These are phyloP conservation scores for Rhizopogon vinicolor DNA, from an alignment of 768 basidiomycete genomes.

Conservation along the genomic window DNA sequence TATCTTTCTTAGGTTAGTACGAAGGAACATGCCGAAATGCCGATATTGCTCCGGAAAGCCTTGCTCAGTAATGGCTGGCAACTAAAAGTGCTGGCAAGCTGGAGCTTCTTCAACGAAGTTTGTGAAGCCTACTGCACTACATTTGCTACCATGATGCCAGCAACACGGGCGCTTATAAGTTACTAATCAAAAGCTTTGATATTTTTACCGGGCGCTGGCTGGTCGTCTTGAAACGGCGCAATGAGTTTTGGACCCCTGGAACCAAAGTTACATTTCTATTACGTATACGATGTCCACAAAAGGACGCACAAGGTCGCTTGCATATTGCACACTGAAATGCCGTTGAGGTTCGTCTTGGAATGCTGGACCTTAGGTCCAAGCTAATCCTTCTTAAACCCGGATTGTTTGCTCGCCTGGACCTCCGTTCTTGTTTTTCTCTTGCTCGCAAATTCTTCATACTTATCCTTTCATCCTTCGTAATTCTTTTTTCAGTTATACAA, in stretches of 20 bases:
- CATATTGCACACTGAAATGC: background rate
- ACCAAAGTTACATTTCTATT: background rate
- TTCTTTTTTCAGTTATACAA: background rate
- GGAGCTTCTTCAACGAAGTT: too few species aligned
- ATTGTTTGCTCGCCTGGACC: background rate
- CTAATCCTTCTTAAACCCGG: background rate
- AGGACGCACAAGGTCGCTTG: background rate
- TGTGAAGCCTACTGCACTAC: too few species aligned
- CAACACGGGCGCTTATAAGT: too few species aligned
- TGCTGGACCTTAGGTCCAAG: background rate
- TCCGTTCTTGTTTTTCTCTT: background rate
- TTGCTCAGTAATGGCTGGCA: too few species aligned
- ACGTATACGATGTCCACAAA: background rate
- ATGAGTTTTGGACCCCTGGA: background rate
- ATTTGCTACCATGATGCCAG: too few species aligned
- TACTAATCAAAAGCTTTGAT: too few species aligned
- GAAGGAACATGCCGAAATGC: too few species aligned
- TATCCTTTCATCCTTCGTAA: background rate
- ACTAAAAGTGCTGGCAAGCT: too few species aligned
- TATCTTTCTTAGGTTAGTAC: too few species aligned
- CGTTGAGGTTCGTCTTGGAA: constrained; percentile 1
- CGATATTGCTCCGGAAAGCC: too few species aligned
- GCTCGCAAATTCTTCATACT: background rate
- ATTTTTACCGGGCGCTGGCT: too few species aligned
- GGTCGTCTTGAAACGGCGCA: too few species aligned